Evolutionary conservation across 257 asterid species (phyloP).

Genomic region (Phtheirospermum japonicum): DNA sequence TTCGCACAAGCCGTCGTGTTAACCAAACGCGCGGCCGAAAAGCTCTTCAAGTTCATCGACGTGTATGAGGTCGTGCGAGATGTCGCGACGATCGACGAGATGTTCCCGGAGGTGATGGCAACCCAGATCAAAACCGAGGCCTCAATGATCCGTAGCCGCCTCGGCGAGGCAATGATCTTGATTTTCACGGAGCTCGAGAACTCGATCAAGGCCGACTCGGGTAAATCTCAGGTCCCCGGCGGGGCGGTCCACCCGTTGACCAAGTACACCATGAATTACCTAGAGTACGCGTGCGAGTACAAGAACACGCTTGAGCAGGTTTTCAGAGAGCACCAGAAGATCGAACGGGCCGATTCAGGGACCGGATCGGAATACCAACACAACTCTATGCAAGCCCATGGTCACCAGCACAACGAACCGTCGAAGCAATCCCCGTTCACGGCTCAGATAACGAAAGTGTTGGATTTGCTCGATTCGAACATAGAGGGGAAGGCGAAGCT

Average conservation of each 20-base stretch:
- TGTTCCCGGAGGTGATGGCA: constrained; percentile 35
- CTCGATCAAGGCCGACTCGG: constrained; percentile 65
- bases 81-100: constrained; percentile 31
- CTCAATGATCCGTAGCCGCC: constrained; percentile 44
- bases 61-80: constrained; percentile 66
- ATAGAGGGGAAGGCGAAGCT: constrained; percentile 69
- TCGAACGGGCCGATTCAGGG: no score
- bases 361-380: no score
- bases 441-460: constrained; percentile 48
- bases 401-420: background rate
- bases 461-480: constrained; percentile 63
- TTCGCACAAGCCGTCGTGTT: constrained; percentile 62
- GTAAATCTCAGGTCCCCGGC: constrained; percentile 66
- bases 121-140: constrained; percentile 52
- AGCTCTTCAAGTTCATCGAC: constrained; percentile 70
- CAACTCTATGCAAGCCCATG: no score
- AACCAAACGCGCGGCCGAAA: constrained; percentile 73
- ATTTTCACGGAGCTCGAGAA: constrained; percentile 64
- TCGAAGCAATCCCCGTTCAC: constrained; percentile 43
- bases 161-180: constrained; percentile 62
- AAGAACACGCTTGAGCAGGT: constrained; percentile 66
- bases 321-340: constrained; percentile 63
- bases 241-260: constrained; percentile 92
- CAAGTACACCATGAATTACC: constrained; percentile 64
- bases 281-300: constrained; percentile 50